These are phyloP conservation scores for Brassica rapa DNA, from an alignment of 345 rosid species.

Conservation along the genomic window DNA sequence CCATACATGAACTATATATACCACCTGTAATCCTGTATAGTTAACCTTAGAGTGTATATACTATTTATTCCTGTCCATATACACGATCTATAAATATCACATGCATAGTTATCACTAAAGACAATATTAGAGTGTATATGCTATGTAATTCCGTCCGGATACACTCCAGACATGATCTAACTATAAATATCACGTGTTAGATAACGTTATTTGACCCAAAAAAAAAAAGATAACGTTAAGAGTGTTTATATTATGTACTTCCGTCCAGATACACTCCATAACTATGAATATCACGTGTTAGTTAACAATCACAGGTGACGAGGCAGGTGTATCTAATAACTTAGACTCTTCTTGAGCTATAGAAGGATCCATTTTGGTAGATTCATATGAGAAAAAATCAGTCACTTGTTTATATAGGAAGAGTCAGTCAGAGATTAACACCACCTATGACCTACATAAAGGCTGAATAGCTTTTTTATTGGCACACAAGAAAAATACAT, in stretches of 20 bases:
- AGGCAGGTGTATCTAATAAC: constrained; percentile 45
- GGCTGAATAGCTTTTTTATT: not conserved
- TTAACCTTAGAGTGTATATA: not conserved
- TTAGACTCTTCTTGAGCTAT: not conserved
- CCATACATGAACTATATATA: not conserved
- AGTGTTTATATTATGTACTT: not conserved
- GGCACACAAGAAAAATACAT: not conserved
- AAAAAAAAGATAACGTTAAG: not conserved
- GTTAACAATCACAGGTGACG: too few species aligned
- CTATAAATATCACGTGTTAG: not conserved
- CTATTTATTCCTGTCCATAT: not conserved
- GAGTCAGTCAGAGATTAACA: not conserved
- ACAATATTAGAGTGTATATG: too few species aligned
- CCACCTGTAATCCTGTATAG: not conserved
- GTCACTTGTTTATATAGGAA: not conserved
- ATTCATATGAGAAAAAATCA: not conserved
- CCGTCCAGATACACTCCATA: not conserved
- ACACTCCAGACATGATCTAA: not conserved
- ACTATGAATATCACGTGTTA: not conserved
- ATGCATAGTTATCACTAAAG: too few species aligned
- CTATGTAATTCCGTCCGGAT: constrained; percentile 13
- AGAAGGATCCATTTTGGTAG: not conserved
- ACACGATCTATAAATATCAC: too few species aligned
- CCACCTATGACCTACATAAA: not conserved
- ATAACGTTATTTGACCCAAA: not conserved